Base-by-base conservation (phyloP, 169 alveolate genomes). In the Plasmodium coatneyi region DNA sequence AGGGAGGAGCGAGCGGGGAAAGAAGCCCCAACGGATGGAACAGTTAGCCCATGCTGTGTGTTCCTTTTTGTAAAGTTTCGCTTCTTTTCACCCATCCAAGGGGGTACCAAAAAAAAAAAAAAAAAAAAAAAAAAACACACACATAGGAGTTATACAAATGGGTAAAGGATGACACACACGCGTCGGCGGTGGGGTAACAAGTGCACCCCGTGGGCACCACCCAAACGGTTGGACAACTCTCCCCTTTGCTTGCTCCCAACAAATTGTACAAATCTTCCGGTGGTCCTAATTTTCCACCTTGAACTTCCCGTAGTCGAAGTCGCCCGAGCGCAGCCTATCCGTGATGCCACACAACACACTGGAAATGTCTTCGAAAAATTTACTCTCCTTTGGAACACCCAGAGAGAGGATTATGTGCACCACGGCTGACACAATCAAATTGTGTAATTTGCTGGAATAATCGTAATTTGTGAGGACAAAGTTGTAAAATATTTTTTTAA, bases 401-500 rank as follows among this genome's bases (percentile, higher is more conserved):
- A 91, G 14, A 1, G 92, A 91, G 41, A 39, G 84, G 25, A 91
- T 70, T 46, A 91, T 71, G 16, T 46, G 86, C 32, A 91, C 76
- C 72, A 91, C 56, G 16, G 78, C 30, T 16, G 80, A 66, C 36
- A 91, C 36, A 28, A 81, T 71, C 30, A 81, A 54, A 22, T 91
- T 91, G 22, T 91, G 95, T 46, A 80, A 91, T 70, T 91, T 91
- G 43, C 39, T 82, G 7, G 83, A 80, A 91, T 91, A 22, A 49
- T 81, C 89, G 49, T 60, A 91, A 76, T 91, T 91, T 1, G 83
- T 30, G 54, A 80, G 52, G 36, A 91, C 92, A 80, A 70, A 71
- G 22, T 91, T 72, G 66, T 72, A 41, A 71, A 70, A 91, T 41
- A 91, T 41, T n/a, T 34, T 81, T 46, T 91, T 60, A 19, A 91